Evolutionary conservation across 352 stramenopile genomes (phyloP).

Genomic region (Ophiocytium majus): DNA sequence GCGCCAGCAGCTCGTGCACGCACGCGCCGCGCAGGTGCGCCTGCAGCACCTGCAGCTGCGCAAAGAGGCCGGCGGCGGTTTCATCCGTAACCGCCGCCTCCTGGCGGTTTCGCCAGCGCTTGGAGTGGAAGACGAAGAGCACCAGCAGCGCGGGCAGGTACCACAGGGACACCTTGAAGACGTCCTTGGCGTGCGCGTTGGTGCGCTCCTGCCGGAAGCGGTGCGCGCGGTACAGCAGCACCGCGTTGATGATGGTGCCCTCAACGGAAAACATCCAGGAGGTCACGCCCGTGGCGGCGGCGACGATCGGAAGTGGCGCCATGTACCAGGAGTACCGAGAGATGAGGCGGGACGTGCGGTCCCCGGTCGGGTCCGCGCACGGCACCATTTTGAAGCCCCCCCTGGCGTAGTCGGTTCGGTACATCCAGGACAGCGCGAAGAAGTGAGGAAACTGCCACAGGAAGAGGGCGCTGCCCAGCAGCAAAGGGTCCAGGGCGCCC

Average conservation of each 20-base stretch:
- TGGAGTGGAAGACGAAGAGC: conserved; percentile 90
- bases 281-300: conserved; percentile 84
- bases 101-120: conserved; percentile 37
- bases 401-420: conserved; percentile 80
- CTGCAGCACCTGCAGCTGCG: conserved; percentile 29
- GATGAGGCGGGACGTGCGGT: conserved; percentile 83
- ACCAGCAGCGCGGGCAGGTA: conserved; percentile 95
- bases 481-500: conserved; percentile 48
- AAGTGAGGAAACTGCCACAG: conserved; percentile 99
- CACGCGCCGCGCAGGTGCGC: conserved; percentile 40
- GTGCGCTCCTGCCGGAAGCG: conserved; percentile 88
- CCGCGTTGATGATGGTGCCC: conserved; percentile 89
- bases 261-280: conserved; percentile 98
- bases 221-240: conserved; percentile 87
- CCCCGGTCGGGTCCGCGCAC: conserved; percentile 82
- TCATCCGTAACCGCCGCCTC: conserved; percentile 18
- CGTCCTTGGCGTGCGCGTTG: conserved; percentile 89
- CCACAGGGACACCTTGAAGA: conserved; percentile 95
- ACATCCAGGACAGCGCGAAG: conserved; percentile 95
- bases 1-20: conserved; percentile 52
- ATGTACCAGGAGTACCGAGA: conserved; percentile 91
- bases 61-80: conserved; percentile 1
- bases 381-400: conserved; percentile 93
- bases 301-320: conserved; percentile 84
- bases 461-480: conserved; percentile 83